Evolutionary conservation across 352 stramenopile genomes (phyloP).

Genomic region (Nothophytophthora sp.): DNA sequence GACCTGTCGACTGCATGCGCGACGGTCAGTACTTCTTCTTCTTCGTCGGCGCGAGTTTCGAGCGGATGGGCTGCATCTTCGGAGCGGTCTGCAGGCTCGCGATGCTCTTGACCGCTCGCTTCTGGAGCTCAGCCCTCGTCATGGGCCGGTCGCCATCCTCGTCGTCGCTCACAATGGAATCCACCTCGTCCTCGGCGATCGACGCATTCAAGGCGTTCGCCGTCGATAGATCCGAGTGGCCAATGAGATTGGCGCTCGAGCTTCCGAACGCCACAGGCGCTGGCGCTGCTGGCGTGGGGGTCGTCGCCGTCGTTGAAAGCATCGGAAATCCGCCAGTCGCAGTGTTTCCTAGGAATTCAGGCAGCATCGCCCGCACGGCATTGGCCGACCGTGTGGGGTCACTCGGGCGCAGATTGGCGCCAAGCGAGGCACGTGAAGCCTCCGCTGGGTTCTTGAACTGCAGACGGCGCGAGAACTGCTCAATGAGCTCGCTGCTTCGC

Average conservation of each 20-base stretch:
- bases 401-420: constrained; percentile 65
- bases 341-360: constrained; percentile 27
- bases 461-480: constrained; percentile 70
- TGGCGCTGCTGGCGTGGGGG: constrained; percentile 1
- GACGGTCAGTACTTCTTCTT: constrained; percentile 45
- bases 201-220: constrained; percentile 29
- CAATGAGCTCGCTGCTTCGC: constrained; percentile 77
- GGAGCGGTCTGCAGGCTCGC: constrained; percentile 46
- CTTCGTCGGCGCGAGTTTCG: constrained; percentile 27
- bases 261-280: not conserved
- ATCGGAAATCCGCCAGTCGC: constrained; percentile 5
- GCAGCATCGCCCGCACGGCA: constrained; percentile 47
- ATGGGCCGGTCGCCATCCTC: constrained; percentile 66
- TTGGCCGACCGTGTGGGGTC: constrained; percentile 60
- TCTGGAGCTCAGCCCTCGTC: constrained; percentile 64
- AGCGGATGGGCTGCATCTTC: constrained; percentile 41
- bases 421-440: constrained; percentile 50
- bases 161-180: constrained; percentile 53
- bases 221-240: constrained; percentile 8
- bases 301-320: constrained; percentile 11
- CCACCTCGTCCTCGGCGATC: constrained; percentile 51
- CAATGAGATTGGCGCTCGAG: constrained; percentile 5
- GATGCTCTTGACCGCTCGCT: constrained; percentile 52
- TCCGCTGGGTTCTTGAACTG: constrained; percentile 72
- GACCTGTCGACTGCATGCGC: not conserved